Evolutionary conservation across 1,139 yeast genomes (phyloP).

Genomic region (Ogataea hybrid): DNA sequence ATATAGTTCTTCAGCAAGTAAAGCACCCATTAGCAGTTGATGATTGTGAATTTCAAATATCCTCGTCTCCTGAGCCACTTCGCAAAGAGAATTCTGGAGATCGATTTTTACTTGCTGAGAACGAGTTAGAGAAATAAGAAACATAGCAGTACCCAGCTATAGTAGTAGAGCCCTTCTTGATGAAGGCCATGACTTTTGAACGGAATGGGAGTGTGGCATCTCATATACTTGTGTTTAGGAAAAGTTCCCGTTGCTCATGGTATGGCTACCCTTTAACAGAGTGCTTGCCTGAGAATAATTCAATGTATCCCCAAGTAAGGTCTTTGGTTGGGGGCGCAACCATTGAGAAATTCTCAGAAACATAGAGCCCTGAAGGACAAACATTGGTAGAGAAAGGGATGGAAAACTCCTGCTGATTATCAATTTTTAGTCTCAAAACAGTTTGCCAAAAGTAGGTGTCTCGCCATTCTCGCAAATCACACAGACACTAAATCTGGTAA

Average conservation of each 20-base stretch:
- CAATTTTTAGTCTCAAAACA: too few relatives aligned
- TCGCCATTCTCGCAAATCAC: too few relatives aligned
- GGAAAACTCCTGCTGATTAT: too few relatives aligned
- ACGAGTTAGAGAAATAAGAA: not conserved
- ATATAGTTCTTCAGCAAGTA: not conserved
- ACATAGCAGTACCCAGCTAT: not conserved
- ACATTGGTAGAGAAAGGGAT: too few relatives aligned
- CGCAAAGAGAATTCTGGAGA: not conserved
- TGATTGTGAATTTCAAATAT: not conserved
- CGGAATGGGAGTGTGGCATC: not conserved
- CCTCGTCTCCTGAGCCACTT: not conserved
- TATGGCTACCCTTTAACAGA: not conserved
- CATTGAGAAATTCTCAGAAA: too few relatives aligned
- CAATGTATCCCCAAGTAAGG: not conserved
- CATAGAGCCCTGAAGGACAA: too few relatives aligned
- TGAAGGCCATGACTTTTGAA: not conserved
- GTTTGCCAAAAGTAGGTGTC: too few relatives aligned
- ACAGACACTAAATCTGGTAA: too few relatives aligned
- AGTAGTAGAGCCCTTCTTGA: not conserved
- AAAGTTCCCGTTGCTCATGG: not conserved
- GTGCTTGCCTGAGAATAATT: not conserved
- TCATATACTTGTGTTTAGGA: not conserved
- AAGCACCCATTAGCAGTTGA: not conserved
- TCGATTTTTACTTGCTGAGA: not conserved
- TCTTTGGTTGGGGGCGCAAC: too few relatives aligned